Evolutionary conservation across 1,139 yeast genomes (phyloP).

Genomic region (Tardiomyces blankii): DNA sequence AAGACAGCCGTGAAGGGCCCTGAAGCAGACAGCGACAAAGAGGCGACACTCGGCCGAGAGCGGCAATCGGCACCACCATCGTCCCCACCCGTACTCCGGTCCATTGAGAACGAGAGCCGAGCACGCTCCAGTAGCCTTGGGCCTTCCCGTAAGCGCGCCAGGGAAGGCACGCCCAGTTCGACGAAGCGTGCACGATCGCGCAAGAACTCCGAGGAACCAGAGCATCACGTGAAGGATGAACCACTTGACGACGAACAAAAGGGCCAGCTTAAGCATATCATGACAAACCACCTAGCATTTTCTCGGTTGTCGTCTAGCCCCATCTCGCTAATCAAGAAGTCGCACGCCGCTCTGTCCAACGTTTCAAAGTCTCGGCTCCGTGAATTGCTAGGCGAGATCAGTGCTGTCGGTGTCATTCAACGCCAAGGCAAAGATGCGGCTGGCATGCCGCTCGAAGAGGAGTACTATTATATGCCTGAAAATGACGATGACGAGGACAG

Average conservation of each 20-base stretch:
- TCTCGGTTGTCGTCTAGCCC: slow-evolving; percentile 85
- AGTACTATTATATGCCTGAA: slow-evolving; percentile 82
- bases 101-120: not conserved
- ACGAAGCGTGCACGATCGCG: not conserved
- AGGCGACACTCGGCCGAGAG: no score
- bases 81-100: not conserved
- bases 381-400: slow-evolving; percentile 33
- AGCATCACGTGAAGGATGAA: not conserved
- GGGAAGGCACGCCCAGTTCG: not conserved
- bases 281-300: slow-evolving; percentile 80
- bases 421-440: slow-evolving; percentile 95
- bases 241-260: not conserved
- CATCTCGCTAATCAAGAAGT: slow-evolving; percentile 50
- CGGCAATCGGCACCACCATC: not conserved
- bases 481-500: slow-evolving; percentile 65
- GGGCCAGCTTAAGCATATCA: slow-evolving; percentile 47
- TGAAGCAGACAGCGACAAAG: no score
- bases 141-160: not conserved
- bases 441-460: slow-evolving; percentile 87
- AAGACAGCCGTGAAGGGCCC: no score
- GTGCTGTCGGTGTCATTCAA: slow-evolving; percentile 71
- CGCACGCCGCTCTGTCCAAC: slow-evolving; percentile 24
- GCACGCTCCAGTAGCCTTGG: not conserved
- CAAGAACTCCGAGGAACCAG: not conserved
- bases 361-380: slow-evolving; percentile 24